These are phyloP conservation scores for Medicago arabica DNA, from an alignment of 306 rosid genomes.

Conservation along the genomic window DNA sequence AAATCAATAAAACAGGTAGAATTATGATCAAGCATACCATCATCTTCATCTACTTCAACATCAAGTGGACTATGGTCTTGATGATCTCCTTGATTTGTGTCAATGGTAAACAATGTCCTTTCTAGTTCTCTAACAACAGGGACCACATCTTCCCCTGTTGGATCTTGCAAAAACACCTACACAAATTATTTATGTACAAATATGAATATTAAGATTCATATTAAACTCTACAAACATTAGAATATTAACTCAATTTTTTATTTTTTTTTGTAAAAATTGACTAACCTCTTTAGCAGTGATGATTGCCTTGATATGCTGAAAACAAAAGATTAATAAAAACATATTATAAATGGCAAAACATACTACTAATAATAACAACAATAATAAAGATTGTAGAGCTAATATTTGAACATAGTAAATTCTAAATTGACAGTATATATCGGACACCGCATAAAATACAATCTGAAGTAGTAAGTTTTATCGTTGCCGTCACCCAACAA, in stretches of 20 bases:
- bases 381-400: background rate
- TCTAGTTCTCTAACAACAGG: constrained; percentile 74
- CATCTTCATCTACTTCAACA: constrained; percentile 56
- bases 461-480: no score
- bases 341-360: background rate
- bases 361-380: background rate
- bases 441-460: no score
- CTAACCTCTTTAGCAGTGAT: constrained; percentile 81
- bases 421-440: no score
- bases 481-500: no score
- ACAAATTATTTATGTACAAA: constrained; percentile 26
- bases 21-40: constrained; percentile 56
- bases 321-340: constrained; percentile 9
- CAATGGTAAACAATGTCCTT: constrained; percentile 56
- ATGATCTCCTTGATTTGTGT: constrained; percentile 33
- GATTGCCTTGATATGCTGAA: constrained; percentile 79
- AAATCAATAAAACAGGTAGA: no score
- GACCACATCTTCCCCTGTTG: constrained; percentile 59
- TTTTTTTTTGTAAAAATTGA: background rate
- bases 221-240: constrained; percentile 15
- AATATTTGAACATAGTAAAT: no score
- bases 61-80: constrained; percentile 48
- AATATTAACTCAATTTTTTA: background rate
- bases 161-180: constrained; percentile 77
- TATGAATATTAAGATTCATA: background rate